Evolutionary conservation across 371 early-diverging fungal species (phyloP).

Genomic region (Quaeritorhiza haematococci): DNA sequence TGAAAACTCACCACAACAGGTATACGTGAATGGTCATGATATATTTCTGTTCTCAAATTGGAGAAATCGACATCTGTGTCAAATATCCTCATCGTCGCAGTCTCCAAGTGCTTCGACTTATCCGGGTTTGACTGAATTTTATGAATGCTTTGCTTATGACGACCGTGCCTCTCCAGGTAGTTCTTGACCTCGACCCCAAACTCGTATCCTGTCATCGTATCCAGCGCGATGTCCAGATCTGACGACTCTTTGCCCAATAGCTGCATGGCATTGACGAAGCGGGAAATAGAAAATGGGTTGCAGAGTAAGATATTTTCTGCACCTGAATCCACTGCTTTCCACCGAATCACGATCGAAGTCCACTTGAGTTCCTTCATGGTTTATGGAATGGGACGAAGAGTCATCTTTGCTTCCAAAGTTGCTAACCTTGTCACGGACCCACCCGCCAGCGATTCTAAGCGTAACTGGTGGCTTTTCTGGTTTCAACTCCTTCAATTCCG

Average conservation of each 20-base stretch:
- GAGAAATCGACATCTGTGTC: constrained; percentile 92
- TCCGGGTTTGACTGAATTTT: constrained; percentile 94
- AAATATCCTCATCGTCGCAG: constrained; percentile 84
- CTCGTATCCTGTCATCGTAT: constrained; percentile 91
- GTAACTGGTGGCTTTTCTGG: constrained; percentile 50
- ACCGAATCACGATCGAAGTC: no score
- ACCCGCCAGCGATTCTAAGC: constrained; percentile 95
- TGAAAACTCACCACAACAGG: constrained; percentile 51
- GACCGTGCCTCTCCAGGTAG: constrained; percentile 50
- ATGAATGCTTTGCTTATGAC: constrained; percentile 45
- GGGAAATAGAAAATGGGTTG: not conserved
- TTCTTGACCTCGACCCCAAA: constrained; percentile 80
- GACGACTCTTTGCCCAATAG: constrained; percentile 82
- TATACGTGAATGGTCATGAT: constrained; percentile 78
- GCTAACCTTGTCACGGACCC: constrained; percentile 95
- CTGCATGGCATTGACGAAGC: constrained; percentile 32
- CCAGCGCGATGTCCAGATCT: constrained; percentile 96
- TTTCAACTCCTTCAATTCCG: no score
- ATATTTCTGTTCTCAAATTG: constrained; percentile 90
- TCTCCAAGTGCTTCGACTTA: constrained; percentile 98
- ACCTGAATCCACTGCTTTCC: no score
- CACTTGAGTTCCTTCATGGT: no score
- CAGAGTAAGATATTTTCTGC: no score
- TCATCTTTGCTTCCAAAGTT: no score
- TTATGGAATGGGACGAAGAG: no score